phyloP scores from a whole-genome alignment of 2,329 filamentous ascomycete genomes.

The Ascochyta clinopodiicola region DNA sequence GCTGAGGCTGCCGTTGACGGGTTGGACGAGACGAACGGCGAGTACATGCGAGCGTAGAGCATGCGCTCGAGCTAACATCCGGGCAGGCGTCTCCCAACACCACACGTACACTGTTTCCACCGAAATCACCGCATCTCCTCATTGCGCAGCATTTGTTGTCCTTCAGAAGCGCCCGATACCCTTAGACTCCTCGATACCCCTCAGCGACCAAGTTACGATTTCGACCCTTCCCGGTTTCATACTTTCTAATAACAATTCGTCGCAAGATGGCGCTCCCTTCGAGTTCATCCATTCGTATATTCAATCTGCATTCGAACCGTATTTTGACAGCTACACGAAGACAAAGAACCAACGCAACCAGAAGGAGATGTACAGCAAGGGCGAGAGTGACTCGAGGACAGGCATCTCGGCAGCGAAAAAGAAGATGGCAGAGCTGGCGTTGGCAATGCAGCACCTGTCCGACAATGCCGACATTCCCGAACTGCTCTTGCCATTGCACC shows the following conservation, averaged over 20 bases:
- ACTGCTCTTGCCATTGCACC: slow-evolving; percentile 84
- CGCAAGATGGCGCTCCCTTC: slow-evolving; percentile 83
- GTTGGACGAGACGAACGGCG: slow-evolving; percentile 42
- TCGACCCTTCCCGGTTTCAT: slow-evolving; percentile 88
- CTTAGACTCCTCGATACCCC: slow-evolving; percentile 81
- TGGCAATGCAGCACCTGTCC: slow-evolving; percentile 88
- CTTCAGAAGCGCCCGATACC: slow-evolving; percentile 89
- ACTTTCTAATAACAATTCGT: slow-evolving; percentile 69
- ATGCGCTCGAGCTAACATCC: slow-evolving; percentile 44
- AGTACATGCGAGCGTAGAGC: slow-evolving; percentile 17
- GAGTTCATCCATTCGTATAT: slow-evolving; percentile 92
- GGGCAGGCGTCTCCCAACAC: slow-evolving; percentile 49
- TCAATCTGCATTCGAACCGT: slow-evolving; percentile 89
- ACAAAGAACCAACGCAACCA: slow-evolving; percentile 67
- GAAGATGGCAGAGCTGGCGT: slow-evolving; percentile 90
- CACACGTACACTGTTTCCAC: slow-evolving; percentile 82
- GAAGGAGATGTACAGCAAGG: slow-evolving; percentile 67
- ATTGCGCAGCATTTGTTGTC: slow-evolving; percentile 85
- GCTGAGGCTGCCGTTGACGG: slow-evolving; percentile 50
- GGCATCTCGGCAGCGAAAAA: slow-evolving; percentile 98
- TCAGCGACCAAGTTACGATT: slow-evolving; percentile 89
- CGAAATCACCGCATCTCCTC: slow-evolving; percentile 79
- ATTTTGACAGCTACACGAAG: slow-evolving; percentile 96
- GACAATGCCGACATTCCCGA: slow-evolving; percentile 98
- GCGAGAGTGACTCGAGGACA: slow-evolving; percentile 88